Evolutionary conservation across 768 basidiomycete genomes (phyloP).

Genomic region (Leccinum broughii): DNA sequence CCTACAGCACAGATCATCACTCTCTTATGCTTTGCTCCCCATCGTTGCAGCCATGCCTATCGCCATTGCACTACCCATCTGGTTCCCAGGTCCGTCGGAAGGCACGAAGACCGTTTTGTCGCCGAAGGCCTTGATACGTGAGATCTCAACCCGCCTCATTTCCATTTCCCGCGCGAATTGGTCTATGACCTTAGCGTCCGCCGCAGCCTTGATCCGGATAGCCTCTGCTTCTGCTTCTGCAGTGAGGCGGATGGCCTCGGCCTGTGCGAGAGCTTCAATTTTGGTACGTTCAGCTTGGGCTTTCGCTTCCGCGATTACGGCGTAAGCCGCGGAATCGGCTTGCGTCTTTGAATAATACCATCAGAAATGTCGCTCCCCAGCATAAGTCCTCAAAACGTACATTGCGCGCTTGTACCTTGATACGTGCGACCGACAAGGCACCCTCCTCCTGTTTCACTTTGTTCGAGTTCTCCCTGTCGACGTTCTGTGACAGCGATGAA

Average conservation of each 20-base stretch:
- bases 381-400: slow-evolving; percentile 28
- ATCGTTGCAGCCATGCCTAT: slow-evolving; percentile 70
- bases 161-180: slow-evolving; percentile 78
- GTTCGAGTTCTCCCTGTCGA: slow-evolving; percentile 85
- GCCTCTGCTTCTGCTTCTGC: slow-evolving; percentile 77
- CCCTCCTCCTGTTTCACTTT: slow-evolving; percentile 86
- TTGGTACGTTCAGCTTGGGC: slow-evolving; percentile 64
- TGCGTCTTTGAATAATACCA: slow-evolving; percentile 43
- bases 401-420: slow-evolving; percentile 65
- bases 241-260: slow-evolving; percentile 72
- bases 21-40: slow-evolving; percentile 37
- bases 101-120: slow-evolving; percentile 69
- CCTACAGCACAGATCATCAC: slow-evolving; percentile 4
- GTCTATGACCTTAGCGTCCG: slow-evolving; percentile 62
- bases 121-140: slow-evolving; percentile 65
- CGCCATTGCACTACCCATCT: slow-evolving; percentile 63
- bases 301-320: slow-evolving; percentile 69
- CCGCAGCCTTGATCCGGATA: slow-evolving; percentile 59
- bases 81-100: slow-evolving; percentile 55
- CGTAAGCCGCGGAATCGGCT: slow-evolving; percentile 77
- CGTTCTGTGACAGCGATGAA: slow-evolving; percentile 50
- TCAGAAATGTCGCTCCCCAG: slow-evolving; percentile 8
- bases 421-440: slow-evolving; percentile 70
- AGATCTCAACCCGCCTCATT: slow-evolving; percentile 63
- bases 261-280: slow-evolving; percentile 76